Base-by-base conservation (phyloP, 2,329 filamentous ascomycete genomes). In the Diplodia corticola region DNA sequence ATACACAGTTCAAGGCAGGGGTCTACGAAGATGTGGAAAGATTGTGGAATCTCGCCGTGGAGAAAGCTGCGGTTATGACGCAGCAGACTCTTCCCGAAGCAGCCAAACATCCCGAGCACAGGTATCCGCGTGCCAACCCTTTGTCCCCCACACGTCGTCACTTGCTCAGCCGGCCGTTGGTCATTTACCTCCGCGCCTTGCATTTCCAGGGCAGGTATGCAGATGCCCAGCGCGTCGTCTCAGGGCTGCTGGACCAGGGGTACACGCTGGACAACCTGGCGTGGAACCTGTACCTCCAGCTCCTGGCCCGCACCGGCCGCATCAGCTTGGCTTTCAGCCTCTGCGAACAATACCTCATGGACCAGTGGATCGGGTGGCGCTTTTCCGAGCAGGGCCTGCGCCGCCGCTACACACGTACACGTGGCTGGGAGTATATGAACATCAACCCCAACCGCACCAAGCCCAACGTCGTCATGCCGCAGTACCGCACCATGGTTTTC, bases 281-380 rank as follows among this genome's bases (percentile, higher is more conserved):
- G 70, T 96, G 92, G 92, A 95, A 96, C 74, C 83, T 85, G 60
- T 88, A 91, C 69, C 84, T 97, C 65, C 86, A 90, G 71, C 78
- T 84, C 60, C 86, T 97, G 30, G 86, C 88, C 26, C 80, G 82
- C 15, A 82, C 87, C 64, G 83, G 84, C 53, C 82, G 84, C 53
- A 84, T 85, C 71, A 78, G 86, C 55, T 82, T 89, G 22, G 93
- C 93, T 44, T 96, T 95, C 78, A 74, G 80, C 24, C 79, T 89
- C 61, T 94, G 91, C 74, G 94, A 98, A 79, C 79, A 83, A 28
- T 86, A 87, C 68, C 88, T 98, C 65, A 96, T 97, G 85, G 84
- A 86, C 1, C 83, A 86, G 37, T 97, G 93, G 85, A 85, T 86
- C 12, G 92, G 92, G 26, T 97, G 93, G 91, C 72, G 70, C 28